Evolutionary conservation across 768 basidiomycete species (phyloP), one percentile per base, ranked within the genome.

Genomic region (Auriscalpium orientale): DNA sequence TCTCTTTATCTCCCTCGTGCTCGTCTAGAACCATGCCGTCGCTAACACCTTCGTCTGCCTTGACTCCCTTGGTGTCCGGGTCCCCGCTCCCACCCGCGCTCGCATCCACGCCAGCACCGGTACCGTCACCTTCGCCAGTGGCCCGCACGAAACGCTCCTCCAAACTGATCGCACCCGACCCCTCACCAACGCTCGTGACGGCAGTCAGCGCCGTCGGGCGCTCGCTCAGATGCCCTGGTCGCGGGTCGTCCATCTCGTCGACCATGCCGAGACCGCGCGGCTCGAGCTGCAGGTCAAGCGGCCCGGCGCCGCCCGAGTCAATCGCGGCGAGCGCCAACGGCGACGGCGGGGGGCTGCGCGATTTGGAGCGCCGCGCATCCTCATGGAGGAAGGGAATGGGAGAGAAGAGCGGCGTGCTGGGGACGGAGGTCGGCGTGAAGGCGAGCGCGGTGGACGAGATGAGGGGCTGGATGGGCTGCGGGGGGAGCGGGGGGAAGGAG

Each of bases 301-400:
- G 47, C 12, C 61, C 65, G 46, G 64, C 68, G 13, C 69, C 67
- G 3, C 67, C 59, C 20, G 68, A 58, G 18, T 71, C 72, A 21
- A 72, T 65, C 21, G 64, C 71, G 1, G 74, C 68, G 36, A 90
- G 75, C 18, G 76, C 70, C 44, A 90, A 70, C 8, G 89, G 88
- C 28, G 87, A 88, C 28, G 87, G 85, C 22, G 87, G 87, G 15
- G 88, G 89, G 63, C 87, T 91, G 56, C 78, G 84, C 20, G 87
- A 90, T 65, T 83, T 83, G 40, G 88, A 89, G 53, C 87, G 80
- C 55, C 90, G 80, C 18, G 88, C 85, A 67, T 91, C 89, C 50
- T 85, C 82, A 64, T 92, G 90, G 22, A 91, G 72, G 77, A 93
- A 93, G 7, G 91, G 82, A 57, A 93, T 92, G 4, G 91, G 91